A percentile compares a stretch with the other conserved stretches of the same genome.
Conservation (phyloP, 768 basidiomycete species). For the Termitomyces bulborhizus region DNA sequence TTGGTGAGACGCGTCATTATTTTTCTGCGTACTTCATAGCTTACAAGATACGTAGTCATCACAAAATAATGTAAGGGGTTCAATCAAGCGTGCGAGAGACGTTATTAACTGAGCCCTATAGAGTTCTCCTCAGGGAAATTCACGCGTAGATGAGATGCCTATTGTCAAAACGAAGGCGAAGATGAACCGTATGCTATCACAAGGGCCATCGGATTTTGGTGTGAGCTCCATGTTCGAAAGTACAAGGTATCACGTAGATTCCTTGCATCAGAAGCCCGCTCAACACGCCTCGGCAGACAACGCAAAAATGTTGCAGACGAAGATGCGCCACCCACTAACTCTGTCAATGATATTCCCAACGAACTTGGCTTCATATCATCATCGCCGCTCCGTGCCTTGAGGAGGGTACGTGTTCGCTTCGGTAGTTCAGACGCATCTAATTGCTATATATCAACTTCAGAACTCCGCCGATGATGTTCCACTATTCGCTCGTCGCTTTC, state of each 20-base stretch:
- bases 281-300: slow-evolving; percentile 29
- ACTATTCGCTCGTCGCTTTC: slow-evolving; percentile 29
- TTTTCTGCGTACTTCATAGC: not conserved
- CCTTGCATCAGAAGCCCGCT: not conserved
- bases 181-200: slow-evolving; percentile 62
- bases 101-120: slow-evolving; percentile 12
- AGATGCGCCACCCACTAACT: slow-evolving; percentile 75
- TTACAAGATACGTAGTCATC: slow-evolving; percentile 25
- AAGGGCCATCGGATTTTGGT: slow-evolving; percentile 63
- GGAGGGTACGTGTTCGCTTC: slow-evolving; percentile 31
- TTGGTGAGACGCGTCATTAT: slow-evolving; percentile 43
- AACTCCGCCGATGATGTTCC: slow-evolving; percentile 33
- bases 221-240: slow-evolving; percentile 85
- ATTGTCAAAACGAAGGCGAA: slow-evolving; percentile 78
- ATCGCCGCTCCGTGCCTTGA: slow-evolving; percentile 31
- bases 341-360: slow-evolving; percentile 70
- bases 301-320: slow-evolving; percentile 63
- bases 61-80: slow-evolving; percentile 48
- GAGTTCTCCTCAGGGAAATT: slow-evolving; percentile 47
- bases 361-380: slow-evolving; percentile 36
- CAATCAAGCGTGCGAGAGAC: not conserved
- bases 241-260: slow-evolving; percentile 36
- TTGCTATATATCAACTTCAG: slow-evolving; percentile 18
- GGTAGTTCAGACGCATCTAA: slow-evolving; percentile 2
- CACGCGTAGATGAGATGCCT: slow-evolving; percentile 68